Base-by-base conservation (phyloP, 306 rosid genomes). In the Quercus ilex region DNA sequence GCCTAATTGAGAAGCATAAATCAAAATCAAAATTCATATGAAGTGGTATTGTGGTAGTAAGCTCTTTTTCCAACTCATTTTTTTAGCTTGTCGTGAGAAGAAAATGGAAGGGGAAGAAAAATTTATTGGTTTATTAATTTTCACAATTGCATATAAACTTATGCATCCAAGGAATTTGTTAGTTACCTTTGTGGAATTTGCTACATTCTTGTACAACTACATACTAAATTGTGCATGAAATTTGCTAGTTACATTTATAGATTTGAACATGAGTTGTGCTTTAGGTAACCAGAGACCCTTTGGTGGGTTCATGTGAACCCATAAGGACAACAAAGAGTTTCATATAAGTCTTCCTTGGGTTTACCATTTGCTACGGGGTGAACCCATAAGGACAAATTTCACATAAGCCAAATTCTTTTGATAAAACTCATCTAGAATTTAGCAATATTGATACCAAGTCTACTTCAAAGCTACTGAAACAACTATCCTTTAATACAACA, bases 291-390 rank as follows among this genome's bases (percentile, higher is more conserved):
- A 95, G 74, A 60, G 99, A 92, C 5, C 99, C 98, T 84, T 95
- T 95, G 83, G 98, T 95, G 69, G 93, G 90, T 74, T 98, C 98
- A 90, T 95, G 98, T 1, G 98, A 95, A 28, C 94, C 98, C 97
- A 95, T 92, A 6, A 92, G 91, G 2, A 92, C 94, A 62, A 87
- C 96, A 79, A 98, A 92, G 64, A 95, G 94, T 87, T 95, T 95
- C 78, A 90, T 91, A 77, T 95, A 95, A 43, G 99, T 95, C 87
- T 92, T 92, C 99, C 99, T 92, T 67, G 98, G 98, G 53, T 95
- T 95, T 87, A 95, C 96, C 99, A 95, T 91, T 86, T 95, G 99
- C 90, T 92, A 91, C 78, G 90, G 86, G 46, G 94, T 84, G 90
- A 95, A 95, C 71, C 96, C 99, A 38, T 2, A 38, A 38, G 11